phyloP scores from a whole-genome alignment of 352 stramenopile species.

The Pythium vanterpoolii region DNA sequence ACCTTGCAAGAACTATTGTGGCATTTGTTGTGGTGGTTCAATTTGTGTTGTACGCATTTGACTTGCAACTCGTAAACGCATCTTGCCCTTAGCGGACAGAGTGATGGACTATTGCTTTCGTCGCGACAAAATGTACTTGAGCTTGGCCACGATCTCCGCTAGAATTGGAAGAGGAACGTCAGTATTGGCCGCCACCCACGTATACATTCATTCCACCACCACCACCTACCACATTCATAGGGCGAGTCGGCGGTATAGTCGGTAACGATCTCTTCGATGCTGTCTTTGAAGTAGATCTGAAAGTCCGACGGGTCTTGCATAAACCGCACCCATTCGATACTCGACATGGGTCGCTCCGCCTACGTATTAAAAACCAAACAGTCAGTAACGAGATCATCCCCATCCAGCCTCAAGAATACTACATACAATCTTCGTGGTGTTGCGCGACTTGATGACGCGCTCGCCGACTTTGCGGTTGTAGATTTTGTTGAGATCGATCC shows the following conservation, averaged over 20 bases:
- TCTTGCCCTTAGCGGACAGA: background rate
- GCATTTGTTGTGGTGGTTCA: background rate
- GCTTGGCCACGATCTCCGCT: constrained; percentile 88
- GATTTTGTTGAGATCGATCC: constrained; percentile 86
- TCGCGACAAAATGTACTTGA: constrained; percentile 88
- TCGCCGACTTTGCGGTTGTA: constrained; percentile 90
- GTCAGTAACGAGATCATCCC: background rate
- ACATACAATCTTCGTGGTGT: constrained; percentile 88
- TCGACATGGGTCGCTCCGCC: constrained; percentile 83
- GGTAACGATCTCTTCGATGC: constrained; percentile 85
- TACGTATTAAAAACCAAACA: constrained; percentile 17
- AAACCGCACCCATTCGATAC: constrained; percentile 84
- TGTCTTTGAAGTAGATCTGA: constrained; percentile 89
- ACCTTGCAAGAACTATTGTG: constrained; percentile 38
- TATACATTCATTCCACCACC: too few relatives aligned
- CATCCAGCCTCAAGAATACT: background rate
- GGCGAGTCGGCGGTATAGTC: constrained; percentile 88
- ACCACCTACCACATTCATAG: constrained; percentile 80
- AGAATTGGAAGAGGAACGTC: background rate
- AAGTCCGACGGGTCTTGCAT: constrained; percentile 84
- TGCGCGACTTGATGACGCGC: constrained; percentile 85
- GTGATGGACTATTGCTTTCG: constrained; percentile 43
- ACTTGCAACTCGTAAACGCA: too few relatives aligned
- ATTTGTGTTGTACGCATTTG: too few relatives aligned
- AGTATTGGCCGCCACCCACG: background rate